phyloP scores from a whole-genome alignment of 2,329 filamentous ascomycete genomes.

The Aspergillus fischeri region DNA sequence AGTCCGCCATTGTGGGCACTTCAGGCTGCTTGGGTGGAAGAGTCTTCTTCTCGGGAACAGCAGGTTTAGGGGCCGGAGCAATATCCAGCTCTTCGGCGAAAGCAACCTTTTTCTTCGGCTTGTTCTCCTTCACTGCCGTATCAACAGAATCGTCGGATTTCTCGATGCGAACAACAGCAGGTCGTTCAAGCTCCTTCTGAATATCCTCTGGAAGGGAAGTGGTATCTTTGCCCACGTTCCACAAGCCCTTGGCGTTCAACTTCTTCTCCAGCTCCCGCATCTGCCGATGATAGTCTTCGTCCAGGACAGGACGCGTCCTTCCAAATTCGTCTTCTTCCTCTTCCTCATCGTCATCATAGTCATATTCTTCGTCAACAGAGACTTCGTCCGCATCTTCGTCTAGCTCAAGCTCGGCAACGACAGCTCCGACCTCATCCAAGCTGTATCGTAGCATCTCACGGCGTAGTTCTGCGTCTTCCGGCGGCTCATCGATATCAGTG shows the following conservation, averaged over 20 bases:
- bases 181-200: conserved; percentile 26
- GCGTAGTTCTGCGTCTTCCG: conserved; percentile 74
- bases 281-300: conserved; percentile 69
- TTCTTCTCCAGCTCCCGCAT: conserved; percentile 84
- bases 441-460: conserved; percentile 89
- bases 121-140: conserved; percentile 19
- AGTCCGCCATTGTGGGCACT: conserved; percentile 36
- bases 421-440: conserved; percentile 79
- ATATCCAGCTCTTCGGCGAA: conserved; percentile 74
- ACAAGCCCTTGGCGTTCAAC: conserved; percentile 57
- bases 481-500: conserved; percentile 68
- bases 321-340: conserved; percentile 74
- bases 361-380: conserved; percentile 51
- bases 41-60: conserved; percentile 23
- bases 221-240: conserved; percentile 53
- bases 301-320: conserved; percentile 62
- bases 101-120: conserved; percentile 65
- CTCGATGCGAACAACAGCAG: conserved; percentile 22
- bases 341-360: conserved; percentile 49
- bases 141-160: conserved; percentile 13
- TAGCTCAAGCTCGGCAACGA: conserved; percentile 86
- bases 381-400: conserved; percentile 59
- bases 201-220: conserved; percentile 31
- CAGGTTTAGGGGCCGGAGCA: conserved; percentile 45
- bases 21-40: conserved; percentile 25